Percentiles rank a stretch among this genome's conserved stretches.
Evolutionary conservation across 2,329 filamentous ascomycete genomes (phyloP).

Genomic region (Aspergillus fischeri): DNA sequence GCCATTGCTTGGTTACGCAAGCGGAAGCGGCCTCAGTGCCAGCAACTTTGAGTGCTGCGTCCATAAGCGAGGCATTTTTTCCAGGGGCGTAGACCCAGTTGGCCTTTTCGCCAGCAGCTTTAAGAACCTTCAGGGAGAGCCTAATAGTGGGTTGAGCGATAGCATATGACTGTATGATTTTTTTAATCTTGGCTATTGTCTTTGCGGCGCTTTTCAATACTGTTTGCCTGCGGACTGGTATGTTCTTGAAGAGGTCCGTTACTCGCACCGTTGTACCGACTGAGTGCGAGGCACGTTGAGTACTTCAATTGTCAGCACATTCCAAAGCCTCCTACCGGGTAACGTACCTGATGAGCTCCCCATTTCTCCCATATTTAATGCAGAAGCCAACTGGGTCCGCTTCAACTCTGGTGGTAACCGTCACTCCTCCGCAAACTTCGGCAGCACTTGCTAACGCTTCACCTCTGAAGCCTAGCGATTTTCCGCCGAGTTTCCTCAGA

Average conservation of each 20-base stretch:
- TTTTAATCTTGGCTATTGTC: slow-evolving; percentile 49
- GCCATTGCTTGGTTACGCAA: slow-evolving; percentile 38
- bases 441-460: slow-evolving; percentile 61
- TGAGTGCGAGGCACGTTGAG: slow-evolving; percentile 48
- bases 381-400: slow-evolving; percentile 52
- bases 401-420: slow-evolving; percentile 54
- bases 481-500: slow-evolving; percentile 51
- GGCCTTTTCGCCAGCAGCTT: slow-evolving; percentile 56
- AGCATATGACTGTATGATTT: slow-evolving; percentile 55
- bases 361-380: slow-evolving; percentile 49
- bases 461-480: slow-evolving; percentile 60
- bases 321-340: not conserved
- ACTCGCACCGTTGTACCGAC: slow-evolving; percentile 59
- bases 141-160: slow-evolving; percentile 55
- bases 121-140: slow-evolving; percentile 52
- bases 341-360: slow-evolving; percentile 44
- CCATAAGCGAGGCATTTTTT: slow-evolving; percentile 42
- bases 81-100: slow-evolving; percentile 61
- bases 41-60: slow-evolving; percentile 54
- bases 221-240: slow-evolving; percentile 58
- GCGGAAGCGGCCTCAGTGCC: slow-evolving; percentile 52
- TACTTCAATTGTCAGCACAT: slow-evolving; percentile 15
- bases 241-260: slow-evolving; percentile 51
- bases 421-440: slow-evolving; percentile 52
- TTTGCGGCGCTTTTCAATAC: slow-evolving; percentile 50